phyloP scores from a whole-genome alignment of 2,329 filamentous ascomycete species.

The Neofusicoccum cordaticola region DNA sequence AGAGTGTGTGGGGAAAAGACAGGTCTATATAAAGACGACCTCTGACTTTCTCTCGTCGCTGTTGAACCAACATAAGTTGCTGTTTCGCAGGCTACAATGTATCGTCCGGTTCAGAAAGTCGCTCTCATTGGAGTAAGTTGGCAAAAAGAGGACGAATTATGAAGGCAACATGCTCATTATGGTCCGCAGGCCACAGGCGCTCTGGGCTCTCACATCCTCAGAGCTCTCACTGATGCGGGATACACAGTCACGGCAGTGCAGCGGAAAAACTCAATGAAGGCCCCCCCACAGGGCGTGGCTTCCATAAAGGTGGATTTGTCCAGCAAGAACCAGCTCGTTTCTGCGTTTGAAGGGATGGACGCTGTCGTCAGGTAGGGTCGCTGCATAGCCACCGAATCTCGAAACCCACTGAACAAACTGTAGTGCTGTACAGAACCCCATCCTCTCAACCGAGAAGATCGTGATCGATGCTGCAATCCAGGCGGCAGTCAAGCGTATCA shows the following conservation, averaged over 20 bases:
- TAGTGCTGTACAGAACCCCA: not conserved
- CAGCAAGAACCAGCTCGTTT: not conserved
- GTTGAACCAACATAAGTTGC: no score
- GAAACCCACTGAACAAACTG: not conserved
- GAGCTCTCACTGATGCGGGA: not conserved
- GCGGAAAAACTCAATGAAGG: not conserved
- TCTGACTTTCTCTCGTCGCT: no score
- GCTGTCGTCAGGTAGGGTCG: conserved; percentile 3
- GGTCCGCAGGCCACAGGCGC: not conserved
- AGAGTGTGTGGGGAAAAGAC: no score
- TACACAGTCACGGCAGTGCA: conserved; percentile 9
- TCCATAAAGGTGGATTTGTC: not conserved
- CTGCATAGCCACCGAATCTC: not conserved
- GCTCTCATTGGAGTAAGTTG: not conserved
- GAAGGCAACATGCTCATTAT: not conserved
- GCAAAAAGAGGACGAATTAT: no score
- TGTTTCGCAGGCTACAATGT: not conserved
- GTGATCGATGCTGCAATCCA: conserved; percentile 35
- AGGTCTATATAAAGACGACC: no score
- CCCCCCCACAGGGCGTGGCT: not conserved
- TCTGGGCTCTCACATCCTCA: conserved; percentile 13
- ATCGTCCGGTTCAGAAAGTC: not conserved
- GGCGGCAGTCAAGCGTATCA: conserved; percentile 33
- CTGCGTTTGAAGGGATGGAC: conserved; percentile 8
- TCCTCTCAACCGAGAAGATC: conserved; percentile 6